These are phyloP conservation scores for Cladophialophora bantiana DNA, from an alignment of 2,329 filamentous ascomycete species.

Conservation along the genomic window DNA sequence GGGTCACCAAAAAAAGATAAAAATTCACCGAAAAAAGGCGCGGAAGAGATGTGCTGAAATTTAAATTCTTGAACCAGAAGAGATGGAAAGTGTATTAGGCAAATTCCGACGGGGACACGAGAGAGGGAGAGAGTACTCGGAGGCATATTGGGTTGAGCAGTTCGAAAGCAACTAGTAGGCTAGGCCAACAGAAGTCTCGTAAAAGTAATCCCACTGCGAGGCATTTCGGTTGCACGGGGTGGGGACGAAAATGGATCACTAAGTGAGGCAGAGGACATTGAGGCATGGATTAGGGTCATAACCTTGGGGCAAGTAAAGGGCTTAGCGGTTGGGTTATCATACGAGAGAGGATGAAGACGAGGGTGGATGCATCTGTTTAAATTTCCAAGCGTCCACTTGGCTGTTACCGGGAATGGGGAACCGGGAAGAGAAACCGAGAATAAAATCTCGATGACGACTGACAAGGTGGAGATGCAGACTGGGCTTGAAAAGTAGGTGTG, in stretches of 20 bases:
- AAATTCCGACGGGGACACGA: neutral
- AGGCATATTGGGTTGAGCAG: neutral
- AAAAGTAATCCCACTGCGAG: conserved; percentile 9
- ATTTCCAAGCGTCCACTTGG: conserved; percentile 19
- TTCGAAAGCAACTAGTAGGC: neutral
- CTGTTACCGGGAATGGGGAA: conserved; percentile 6
- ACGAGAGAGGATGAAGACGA: neutral
- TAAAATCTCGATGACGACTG: neutral
- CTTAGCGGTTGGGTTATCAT: conserved; percentile 19
- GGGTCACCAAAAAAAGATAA: neutral
- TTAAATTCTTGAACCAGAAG: neutral
- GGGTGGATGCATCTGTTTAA: conserved; percentile 15
- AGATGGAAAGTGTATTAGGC: neutral
- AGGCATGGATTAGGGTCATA: conserved; percentile 14
- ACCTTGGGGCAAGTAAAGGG: conserved; percentile 3
- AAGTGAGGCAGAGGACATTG: conserved; percentile 11
- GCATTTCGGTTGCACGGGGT: conserved; percentile 16
- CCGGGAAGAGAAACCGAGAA: conserved; percentile 1
- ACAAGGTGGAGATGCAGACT: neutral
- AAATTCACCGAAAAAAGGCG: neutral
- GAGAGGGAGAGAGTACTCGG: conserved; percentile 1
- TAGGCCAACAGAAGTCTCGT: conserved; percentile 2
- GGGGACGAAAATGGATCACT: conserved; percentile 15
- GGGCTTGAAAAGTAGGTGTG: neutral
- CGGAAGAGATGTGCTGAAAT: neutral